These are phyloP conservation scores for Ambrosia artemisiifolia DNA, from an alignment of 129 eudicot genomes.

Conservation along the genomic window DNA sequence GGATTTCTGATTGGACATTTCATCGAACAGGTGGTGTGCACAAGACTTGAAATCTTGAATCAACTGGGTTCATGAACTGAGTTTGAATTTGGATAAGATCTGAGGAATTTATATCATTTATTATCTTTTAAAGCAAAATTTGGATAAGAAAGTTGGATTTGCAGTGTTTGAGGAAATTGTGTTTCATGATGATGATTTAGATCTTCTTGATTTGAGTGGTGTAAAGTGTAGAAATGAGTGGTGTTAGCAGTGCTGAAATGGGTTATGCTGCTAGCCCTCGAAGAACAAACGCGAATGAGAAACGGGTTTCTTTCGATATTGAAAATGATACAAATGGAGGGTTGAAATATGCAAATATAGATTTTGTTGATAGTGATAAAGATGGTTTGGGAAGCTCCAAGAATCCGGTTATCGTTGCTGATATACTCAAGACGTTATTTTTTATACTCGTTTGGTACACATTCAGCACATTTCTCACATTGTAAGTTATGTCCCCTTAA, in stretches of 20 bases:
- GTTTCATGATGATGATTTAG: conserved; percentile 15
- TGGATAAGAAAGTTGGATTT: neutral
- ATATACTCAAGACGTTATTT: conserved; percentile 75
- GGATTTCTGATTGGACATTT: conserved; percentile 15
- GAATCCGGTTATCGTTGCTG: conserved; percentile 46
- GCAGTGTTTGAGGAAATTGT: conserved; percentile 24
- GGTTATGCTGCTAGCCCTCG: conserved; percentile 35
- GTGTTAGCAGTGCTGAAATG: conserved; percentile 28
- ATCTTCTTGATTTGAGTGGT: conserved; percentile 19
- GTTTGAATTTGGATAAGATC: conserved; percentile 11
- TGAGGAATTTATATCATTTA: neutral
- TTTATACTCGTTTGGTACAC: conserved; percentile 89
- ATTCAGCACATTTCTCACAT: conserved; percentile 78
- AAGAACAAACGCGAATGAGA: conserved; percentile 27
- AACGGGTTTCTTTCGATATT: conserved; percentile 52
- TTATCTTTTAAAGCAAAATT: neutral
- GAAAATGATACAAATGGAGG: conserved; percentile 37
- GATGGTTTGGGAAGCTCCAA: conserved; percentile 15
- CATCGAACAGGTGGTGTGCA: conserved; percentile 24
- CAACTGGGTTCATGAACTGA: neutral
- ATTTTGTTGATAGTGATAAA: conserved; percentile 19
- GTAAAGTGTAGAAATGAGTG: conserved; percentile 35
- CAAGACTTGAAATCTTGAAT: conserved; percentile 10
- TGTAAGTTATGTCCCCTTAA: conserved; percentile 68
- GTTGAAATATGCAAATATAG: conserved; percentile 13